A percentile compares a stretch with the other conserved stretches of the same genome.
Evolutionary conservation across 768 basidiomycete genomes (phyloP).

Genomic region (Mycena indigotica): DNA sequence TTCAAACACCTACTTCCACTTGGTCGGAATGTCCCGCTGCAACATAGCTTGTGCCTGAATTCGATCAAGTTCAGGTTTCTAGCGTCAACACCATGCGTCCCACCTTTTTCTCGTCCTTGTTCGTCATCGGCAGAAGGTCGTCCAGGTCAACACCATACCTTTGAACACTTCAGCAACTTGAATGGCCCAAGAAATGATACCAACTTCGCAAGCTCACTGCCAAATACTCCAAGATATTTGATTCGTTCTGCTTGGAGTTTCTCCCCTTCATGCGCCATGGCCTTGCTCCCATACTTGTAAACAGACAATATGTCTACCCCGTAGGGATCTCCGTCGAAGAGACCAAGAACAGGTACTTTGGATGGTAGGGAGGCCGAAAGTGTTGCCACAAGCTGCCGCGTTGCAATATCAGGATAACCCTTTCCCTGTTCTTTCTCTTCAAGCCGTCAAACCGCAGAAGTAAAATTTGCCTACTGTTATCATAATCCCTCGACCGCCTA

Average conservation of each 20-base stretch:
- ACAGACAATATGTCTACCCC: slow-evolving; percentile 91
- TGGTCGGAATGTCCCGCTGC: slow-evolving; percentile 51
- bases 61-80: background rate
- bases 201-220: slow-evolving; percentile 68
- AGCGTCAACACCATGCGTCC: slow-evolving; percentile 1
- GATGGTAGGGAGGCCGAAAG: slow-evolving; percentile 67
- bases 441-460: background rate
- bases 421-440: slow-evolving; percentile 90
- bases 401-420: slow-evolving; percentile 94
- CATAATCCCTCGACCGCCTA: slow-evolving; percentile 70
- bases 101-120: slow-evolving; percentile 77
- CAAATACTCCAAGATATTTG: slow-evolving; percentile 78
- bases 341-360: slow-evolving; percentile 70
- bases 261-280: slow-evolving; percentile 68
- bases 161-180: background rate
- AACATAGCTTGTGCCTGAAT: slow-evolving; percentile 68
- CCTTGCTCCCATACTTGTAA: slow-evolving; percentile 78
- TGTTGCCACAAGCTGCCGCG: slow-evolving; percentile 78
- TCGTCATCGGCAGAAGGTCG: slow-evolving; percentile 66
- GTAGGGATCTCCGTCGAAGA: slow-evolving; percentile 92
- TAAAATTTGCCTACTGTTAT: slow-evolving; percentile 85
- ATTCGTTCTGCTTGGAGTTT: slow-evolving; percentile 70
- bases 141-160: slow-evolving; percentile 67
- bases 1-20: slow-evolving; percentile 61
- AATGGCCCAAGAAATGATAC: slow-evolving; percentile 17